Conservation (phyloP, 345 rosid species). For the Laguncularia racemosa region DNA sequence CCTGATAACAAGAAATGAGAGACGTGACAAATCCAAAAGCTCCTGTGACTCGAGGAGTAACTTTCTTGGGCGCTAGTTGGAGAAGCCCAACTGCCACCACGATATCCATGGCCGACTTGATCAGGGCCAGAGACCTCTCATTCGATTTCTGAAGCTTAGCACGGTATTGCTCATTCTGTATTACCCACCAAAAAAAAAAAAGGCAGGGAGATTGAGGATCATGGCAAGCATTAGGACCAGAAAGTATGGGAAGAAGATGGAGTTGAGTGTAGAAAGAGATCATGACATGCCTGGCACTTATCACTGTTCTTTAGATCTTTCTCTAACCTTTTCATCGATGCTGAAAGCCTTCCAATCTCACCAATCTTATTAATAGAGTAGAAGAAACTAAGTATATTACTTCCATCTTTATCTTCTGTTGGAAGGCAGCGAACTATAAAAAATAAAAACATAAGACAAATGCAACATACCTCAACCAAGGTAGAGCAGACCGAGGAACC, state of each 20-base stretch:
- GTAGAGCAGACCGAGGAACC: constrained; percentile 76
- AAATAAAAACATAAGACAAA: background rate
- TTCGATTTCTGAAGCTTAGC: constrained; percentile 74
- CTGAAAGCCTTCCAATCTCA: constrained; percentile 81
- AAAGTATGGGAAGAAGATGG: background rate
- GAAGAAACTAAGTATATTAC: background rate
- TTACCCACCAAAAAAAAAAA: background rate
- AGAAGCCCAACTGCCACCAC: constrained; percentile 88
- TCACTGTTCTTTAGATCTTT: constrained; percentile 63
- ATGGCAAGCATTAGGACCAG: background rate
- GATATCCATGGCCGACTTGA: constrained; percentile 79
- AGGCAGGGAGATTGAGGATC: background rate
- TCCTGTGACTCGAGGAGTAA: constrained; percentile 90
- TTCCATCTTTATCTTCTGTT: background rate
- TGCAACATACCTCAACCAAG: constrained; percentile 69
- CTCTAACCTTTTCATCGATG: constrained; percentile 71
- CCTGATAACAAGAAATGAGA: constrained; percentile 96
- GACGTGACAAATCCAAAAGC: constrained; percentile 74
- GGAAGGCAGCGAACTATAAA: background rate
- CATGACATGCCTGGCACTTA: constrained; percentile 44
- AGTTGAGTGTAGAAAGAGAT: background rate
- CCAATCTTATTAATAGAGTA: constrained; percentile 41
- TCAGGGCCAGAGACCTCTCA: constrained; percentile 72
- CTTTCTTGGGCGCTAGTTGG: constrained; percentile 76
- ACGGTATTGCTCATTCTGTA: constrained; percentile 65